Conservation (phyloP, 768 basidiomycete species). For the Lactarius quietus region DNA sequence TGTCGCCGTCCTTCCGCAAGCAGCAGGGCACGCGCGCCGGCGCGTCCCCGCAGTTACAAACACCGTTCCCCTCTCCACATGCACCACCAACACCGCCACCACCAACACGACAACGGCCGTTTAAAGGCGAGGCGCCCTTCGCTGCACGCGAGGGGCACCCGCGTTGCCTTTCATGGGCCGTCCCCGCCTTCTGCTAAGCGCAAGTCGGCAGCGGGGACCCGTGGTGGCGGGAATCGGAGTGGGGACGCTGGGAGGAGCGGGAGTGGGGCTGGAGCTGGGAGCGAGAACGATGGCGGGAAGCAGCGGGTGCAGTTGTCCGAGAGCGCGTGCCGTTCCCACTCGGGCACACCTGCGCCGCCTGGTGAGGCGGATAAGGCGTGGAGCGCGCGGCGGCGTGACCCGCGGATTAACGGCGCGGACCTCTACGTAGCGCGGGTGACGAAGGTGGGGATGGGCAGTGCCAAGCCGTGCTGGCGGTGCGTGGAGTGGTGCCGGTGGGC, state of each 20-base stretch:
- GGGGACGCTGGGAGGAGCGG: neutral
- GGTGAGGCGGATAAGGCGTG: constrained; percentile 31
- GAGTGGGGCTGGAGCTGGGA: neutral
- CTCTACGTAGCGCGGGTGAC: constrained; percentile 51
- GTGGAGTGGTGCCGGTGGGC: constrained; percentile 57
- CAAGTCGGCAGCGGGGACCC: neutral
- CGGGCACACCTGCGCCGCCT: constrained; percentile 12
- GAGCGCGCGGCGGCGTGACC: constrained; percentile 38
- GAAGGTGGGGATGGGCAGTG: constrained; percentile 47
- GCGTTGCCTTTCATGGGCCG: constrained; percentile 10
- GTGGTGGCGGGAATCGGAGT: constrained; percentile 16
- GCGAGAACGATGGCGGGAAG: too few species aligned
- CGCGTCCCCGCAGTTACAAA: constrained; percentile 26
- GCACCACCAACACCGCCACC: constrained; percentile 27
- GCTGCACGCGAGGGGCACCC: constrained; percentile 25
- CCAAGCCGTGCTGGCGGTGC: constrained; percentile 54
- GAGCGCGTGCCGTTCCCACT: constrained; percentile 1
- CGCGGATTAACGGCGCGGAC: constrained; percentile 49
- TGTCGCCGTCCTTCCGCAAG: constrained; percentile 50
- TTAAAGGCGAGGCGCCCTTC: constrained; percentile 26
- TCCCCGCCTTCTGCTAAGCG: constrained; percentile 3
- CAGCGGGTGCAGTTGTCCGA: neutral
- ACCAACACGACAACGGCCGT: constrained; percentile 3
- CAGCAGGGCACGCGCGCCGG: constrained; percentile 37
- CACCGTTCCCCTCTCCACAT: neutral